phyloP scores from a whole-genome alignment of 768 basidiomycete genomes.

The Boletus subcaerulescens region DNA sequence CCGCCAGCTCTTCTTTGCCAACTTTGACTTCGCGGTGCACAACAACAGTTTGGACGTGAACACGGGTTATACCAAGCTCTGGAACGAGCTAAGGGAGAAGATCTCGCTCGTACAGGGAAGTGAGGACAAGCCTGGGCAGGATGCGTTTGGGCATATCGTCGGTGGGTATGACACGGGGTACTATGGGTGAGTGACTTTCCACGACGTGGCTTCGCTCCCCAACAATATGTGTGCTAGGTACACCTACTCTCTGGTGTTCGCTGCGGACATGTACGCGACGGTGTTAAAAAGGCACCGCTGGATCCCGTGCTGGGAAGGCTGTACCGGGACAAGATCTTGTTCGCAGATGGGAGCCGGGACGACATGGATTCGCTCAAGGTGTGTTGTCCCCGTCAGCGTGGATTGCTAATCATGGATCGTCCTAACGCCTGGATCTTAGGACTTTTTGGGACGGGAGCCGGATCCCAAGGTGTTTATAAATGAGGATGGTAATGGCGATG shows the following conservation, averaged over 20 bases:
- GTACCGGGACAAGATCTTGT: conserved; percentile 78
- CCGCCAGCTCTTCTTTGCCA: conserved; percentile 34
- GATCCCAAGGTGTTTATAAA: conserved; percentile 72
- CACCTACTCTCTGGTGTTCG: no score
- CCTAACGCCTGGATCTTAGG: conserved; percentile 36
- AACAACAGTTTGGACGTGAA: conserved; percentile 42
- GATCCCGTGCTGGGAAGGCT: conserved; percentile 60
- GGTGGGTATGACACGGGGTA: no score
- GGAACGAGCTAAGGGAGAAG: conserved; percentile 58
- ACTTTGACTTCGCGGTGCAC: conserved; percentile 24
- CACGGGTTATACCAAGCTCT: conserved; percentile 72
- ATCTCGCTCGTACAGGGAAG: conserved; percentile 69
- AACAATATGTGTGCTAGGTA: no score
- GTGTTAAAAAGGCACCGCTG: conserved; percentile 79
- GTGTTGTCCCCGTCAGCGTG: no score
- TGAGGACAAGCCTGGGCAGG: no score
- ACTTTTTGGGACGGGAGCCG: conserved; percentile 73
- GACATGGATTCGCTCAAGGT: conserved; percentile 71
- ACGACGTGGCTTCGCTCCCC: no score
- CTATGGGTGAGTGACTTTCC: no score
- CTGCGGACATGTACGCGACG: conserved; percentile 58
- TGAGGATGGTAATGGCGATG: conserved; percentile 25
- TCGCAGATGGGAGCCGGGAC: conserved; percentile 69
- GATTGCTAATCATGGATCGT: no score
- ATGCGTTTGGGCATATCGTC: no score